A percentile compares a stretch with the other conserved stretches of the same genome.
These are phyloP conservation scores for Kalanchoe fedtschenkoi DNA, from an alignment of 164 flowering plant genomes.

Conservation along the genomic window DNA sequence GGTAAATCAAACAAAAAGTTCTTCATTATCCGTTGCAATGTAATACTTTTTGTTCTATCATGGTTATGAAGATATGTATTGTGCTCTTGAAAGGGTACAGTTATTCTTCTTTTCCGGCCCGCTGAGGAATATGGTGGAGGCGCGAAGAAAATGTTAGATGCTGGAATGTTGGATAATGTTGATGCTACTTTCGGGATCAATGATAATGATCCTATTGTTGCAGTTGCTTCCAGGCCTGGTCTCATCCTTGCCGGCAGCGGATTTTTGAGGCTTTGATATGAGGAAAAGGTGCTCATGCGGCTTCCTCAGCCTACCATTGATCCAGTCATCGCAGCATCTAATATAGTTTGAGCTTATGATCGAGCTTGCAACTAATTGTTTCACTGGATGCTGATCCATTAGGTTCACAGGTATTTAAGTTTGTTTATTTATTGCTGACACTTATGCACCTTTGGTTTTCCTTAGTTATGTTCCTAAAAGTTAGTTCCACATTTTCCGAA, in stretches of 20 bases:
- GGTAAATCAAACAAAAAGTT: neutral
- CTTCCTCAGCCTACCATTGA: constrained; percentile 41
- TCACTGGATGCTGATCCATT: constrained; percentile 48
- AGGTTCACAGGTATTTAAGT: constrained; percentile 32
- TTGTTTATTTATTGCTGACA: neutral
- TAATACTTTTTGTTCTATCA: neutral
- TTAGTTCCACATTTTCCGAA: neutral
- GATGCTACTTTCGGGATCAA: constrained; percentile 37
- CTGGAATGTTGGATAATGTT: constrained; percentile 27
- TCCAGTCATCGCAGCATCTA: constrained; percentile 40
- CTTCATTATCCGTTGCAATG: neutral
- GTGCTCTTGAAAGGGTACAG: constrained; percentile 28
- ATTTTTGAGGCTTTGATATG: constrained; percentile 36
- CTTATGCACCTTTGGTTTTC: neutral
- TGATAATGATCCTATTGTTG: constrained; percentile 21
- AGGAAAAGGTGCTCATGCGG: constrained; percentile 55
- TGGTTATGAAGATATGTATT: neutral
- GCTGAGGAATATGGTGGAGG: constrained; percentile 46
- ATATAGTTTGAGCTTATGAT: too few relatives aligned
- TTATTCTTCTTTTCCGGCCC: constrained; percentile 40
- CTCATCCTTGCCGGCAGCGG: constrained; percentile 33
- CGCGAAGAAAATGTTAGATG: constrained; percentile 36
- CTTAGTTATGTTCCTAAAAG: neutral
- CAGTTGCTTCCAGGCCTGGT: constrained; percentile 27
- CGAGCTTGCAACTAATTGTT: constrained; percentile 36